A percentile compares a stretch with the other conserved stretches of the same genome.
These are phyloP conservation scores for Monilinia fructicola DNA, from an alignment of 2,329 filamentous ascomycete species.

Conservation along the genomic window DNA sequence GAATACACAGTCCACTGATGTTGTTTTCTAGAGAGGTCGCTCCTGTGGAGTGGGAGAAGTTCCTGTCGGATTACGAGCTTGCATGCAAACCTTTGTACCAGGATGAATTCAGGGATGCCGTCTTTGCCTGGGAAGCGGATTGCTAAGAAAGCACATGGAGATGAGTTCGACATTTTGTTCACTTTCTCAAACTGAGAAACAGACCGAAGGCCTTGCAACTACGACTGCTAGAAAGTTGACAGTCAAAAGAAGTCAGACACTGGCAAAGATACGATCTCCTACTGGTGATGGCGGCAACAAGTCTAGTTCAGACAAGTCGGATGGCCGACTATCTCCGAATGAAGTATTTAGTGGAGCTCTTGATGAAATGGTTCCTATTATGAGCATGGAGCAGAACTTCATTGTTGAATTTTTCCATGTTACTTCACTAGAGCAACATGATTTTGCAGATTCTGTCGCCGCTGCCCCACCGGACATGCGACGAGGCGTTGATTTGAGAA, in stretches of 20 bases:
- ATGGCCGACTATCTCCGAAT: conserved; percentile 69
- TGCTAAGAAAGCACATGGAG: conserved; percentile 70
- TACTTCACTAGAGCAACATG: conserved; percentile 74
- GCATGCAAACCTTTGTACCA: conserved; percentile 76
- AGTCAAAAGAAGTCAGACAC: conserved; percentile 87
- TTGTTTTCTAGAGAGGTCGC: conserved; percentile 88
- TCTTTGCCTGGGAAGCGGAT: conserved; percentile 79
- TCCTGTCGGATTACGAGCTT: conserved; percentile 78
- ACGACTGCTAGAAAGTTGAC: conserved; percentile 80
- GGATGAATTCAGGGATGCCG: conserved; percentile 75
- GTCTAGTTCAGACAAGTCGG: conserved; percentile 56
- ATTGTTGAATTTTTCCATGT: conserved; percentile 96
- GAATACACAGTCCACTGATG: conserved; percentile 83
- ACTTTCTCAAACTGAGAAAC: conserved; percentile 80
- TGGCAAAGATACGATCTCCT: conserved; percentile 71
- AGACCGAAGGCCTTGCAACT: conserved; percentile 73
- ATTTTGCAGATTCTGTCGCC: conserved; percentile 80
- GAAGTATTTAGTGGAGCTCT: conserved; percentile 80
- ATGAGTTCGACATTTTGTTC: conserved; percentile 84
- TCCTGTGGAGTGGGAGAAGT: conserved; percentile 72
- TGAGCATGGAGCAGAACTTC: conserved; percentile 95
- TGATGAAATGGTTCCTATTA: conserved; percentile 77
- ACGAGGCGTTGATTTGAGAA: conserved; percentile 68
- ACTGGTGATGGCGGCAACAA: conserved; percentile 59
- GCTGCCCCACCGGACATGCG: conserved; percentile 65